These are phyloP conservation scores for Candida ascalaphidarum DNA, from an alignment of 805 yeast genomes.

Conservation along the genomic window DNA sequence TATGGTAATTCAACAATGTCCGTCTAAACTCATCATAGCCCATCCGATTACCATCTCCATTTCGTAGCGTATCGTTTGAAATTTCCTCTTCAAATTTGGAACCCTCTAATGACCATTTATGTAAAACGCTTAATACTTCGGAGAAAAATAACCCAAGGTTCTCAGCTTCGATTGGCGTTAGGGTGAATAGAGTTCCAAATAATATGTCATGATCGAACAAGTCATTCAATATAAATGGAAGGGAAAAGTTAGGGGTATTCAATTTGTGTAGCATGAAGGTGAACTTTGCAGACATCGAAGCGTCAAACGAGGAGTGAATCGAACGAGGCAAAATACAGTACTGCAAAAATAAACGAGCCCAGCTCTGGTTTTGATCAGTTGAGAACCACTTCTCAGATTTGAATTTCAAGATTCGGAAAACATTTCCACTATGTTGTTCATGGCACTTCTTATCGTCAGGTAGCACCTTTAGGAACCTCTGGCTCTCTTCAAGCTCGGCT, in stretches of 20 bases:
- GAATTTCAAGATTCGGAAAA: slow-evolving; percentile 15
- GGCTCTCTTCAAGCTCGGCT: slow-evolving; percentile 14
- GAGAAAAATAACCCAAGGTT: slow-evolving; percentile 69
- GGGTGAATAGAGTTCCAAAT: slow-evolving; percentile 54
- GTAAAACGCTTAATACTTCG: slow-evolving; percentile 41
- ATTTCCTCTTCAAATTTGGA: background rate
- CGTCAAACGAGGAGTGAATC: slow-evolving; percentile 75
- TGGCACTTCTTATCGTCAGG: slow-evolving; percentile 40
- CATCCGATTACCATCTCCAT: slow-evolving; percentile 1
- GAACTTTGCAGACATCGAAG: slow-evolving; percentile 59
- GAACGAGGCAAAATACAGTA: slow-evolving; percentile 69
- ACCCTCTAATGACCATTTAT: slow-evolving; percentile 25
- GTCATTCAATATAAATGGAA: slow-evolving; percentile 32
- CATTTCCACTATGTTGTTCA: slow-evolving; percentile 23
- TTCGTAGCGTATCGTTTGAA: background rate
- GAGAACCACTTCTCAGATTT: slow-evolving; percentile 34
- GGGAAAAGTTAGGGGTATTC: slow-evolving; percentile 22
- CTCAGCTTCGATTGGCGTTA: slow-evolving; percentile 73
- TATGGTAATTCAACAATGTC: slow-evolving; percentile 49
- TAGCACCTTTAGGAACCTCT: slow-evolving; percentile 15
- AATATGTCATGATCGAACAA: slow-evolving; percentile 43
- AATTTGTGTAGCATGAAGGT: slow-evolving; percentile 40
- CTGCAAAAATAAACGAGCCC: slow-evolving; percentile 38
- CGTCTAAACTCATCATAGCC: slow-evolving; percentile 27
- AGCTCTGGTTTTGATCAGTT: slow-evolving; percentile 5